Evolutionary conservation across 1,284 basidiomycete species (phyloP).

Genomic region (Ustilago esculenta): DNA sequence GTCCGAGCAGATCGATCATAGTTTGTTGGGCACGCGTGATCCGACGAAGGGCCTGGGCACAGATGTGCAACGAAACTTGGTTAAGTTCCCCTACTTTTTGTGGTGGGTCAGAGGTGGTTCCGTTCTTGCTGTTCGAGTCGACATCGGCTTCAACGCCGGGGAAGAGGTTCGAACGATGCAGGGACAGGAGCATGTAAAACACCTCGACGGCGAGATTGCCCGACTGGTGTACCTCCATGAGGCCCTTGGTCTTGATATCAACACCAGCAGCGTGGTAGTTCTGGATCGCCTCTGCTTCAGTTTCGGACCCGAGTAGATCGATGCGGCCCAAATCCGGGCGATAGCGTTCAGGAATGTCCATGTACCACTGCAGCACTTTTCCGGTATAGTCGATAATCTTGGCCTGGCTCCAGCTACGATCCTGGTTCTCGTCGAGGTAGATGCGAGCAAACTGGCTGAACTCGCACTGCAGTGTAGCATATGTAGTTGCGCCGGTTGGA

Average conservation of each 20-base stretch:
- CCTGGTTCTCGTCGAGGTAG: constrained; percentile 41
- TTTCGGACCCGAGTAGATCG: constrained; percentile 20
- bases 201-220: constrained; percentile 39
- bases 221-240: constrained; percentile 40
- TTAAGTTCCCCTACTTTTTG: no score
- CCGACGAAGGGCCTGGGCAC: constrained; percentile 30
- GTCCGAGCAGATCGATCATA: constrained; percentile 34
- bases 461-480: constrained; percentile 37
- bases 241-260: constrained; percentile 38
- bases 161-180: constrained; percentile 38
- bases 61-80: constrained; percentile 31
- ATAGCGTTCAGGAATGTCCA: constrained; percentile 28
- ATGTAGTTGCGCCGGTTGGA: constrained; percentile 6
- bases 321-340: constrained; percentile 31
- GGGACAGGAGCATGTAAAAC: constrained; percentile 30
- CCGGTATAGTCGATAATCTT: constrained; percentile 33
- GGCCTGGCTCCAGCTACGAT: constrained; percentile 33
- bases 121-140: background rate
- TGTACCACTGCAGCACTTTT: constrained; percentile 39
- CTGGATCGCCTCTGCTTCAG: constrained; percentile 20
- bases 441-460: constrained; percentile 27
- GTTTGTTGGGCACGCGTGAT: constrained; percentile 38
- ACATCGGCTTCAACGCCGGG: background rate
- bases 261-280: constrained; percentile 33
- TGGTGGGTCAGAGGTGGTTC: no score